phyloP scores from a whole-genome alignment of 129 eudicot genomes.

The Mikania micrantha region DNA sequence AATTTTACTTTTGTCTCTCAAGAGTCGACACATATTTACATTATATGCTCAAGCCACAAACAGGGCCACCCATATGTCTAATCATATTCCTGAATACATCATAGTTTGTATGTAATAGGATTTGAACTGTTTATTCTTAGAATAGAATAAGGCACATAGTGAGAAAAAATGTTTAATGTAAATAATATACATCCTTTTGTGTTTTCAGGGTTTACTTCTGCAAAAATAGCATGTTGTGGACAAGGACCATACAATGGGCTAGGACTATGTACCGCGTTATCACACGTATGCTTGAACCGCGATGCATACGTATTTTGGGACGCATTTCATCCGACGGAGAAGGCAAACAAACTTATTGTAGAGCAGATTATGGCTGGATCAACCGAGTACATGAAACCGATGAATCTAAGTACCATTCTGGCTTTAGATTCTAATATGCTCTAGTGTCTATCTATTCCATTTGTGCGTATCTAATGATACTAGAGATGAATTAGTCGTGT shows the following conservation, averaged over 20 bases:
- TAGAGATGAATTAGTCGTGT: no score
- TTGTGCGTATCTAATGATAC: no score
- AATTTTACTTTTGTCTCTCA: no score
- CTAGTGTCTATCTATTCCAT: not conserved
- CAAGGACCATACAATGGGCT: conserved; percentile 78
- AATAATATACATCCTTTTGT: not conserved
- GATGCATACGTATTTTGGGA: conserved; percentile 65
- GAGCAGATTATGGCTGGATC: conserved; percentile 34
- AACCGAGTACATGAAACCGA: conserved; percentile 34
- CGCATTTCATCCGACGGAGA: conserved; percentile 59
- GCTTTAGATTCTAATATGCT: conserved; percentile 28
- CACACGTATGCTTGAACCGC: conserved; percentile 59
- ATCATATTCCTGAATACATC: no score
- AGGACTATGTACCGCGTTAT: conserved; percentile 50
- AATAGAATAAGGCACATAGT: no score
- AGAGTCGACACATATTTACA: no score
- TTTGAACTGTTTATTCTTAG: no score
- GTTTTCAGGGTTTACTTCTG: conserved; percentile 58
- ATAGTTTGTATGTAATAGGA: no score
- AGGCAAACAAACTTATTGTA: conserved; percentile 37
- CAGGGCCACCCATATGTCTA: no score
- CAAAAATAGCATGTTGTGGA: conserved; percentile 70
- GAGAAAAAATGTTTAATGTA: not conserved
- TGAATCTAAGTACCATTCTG: conserved; percentile 44
- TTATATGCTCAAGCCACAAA: no score